A percentile compares a stretch with the other conserved stretches of the same genome.
phyloP scores from a whole-genome alignment of 768 basidiomycete species.

The Phaffia australis region DNA sequence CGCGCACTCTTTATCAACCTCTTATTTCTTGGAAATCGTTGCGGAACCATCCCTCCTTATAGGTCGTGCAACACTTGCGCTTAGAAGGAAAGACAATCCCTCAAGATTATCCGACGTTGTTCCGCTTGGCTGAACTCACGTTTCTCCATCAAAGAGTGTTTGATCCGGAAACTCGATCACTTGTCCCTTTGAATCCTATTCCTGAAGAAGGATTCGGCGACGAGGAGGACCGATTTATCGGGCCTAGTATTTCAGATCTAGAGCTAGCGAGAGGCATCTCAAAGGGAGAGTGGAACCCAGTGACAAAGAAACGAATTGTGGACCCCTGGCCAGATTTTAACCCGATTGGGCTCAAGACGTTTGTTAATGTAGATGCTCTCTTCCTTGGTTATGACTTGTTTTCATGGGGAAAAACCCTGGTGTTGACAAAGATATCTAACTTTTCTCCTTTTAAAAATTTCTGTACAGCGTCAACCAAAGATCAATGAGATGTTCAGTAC shows the following conservation, averaged over 20 bases:
- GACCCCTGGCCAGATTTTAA: constrained; percentile 64
- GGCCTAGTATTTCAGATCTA: constrained; percentile 56
- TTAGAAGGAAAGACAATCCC: constrained; percentile 86
- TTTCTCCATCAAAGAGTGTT: constrained; percentile 90
- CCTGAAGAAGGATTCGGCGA: constrained; percentile 50
- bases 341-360: constrained; percentile 47
- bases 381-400: background rate
- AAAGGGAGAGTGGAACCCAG: constrained; percentile 58
- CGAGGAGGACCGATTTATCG: constrained; percentile 44
- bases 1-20: background rate
- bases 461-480: constrained; percentile 14
- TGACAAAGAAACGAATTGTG: constrained; percentile 54
- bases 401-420: too few species aligned
- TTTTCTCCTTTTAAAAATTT: background rate
- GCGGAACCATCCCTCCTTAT: background rate
- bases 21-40: too few species aligned
- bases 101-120: constrained; percentile 58
- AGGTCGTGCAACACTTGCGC: constrained; percentile 58
- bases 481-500: constrained; percentile 19
- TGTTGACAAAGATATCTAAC: background rate
- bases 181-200: constrained; percentile 60
- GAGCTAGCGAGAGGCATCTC: constrained; percentile 57
- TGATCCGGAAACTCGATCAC: constrained; percentile 53
- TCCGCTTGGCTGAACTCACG: constrained; percentile 74
- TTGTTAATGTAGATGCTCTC: background rate